A percentile compares a stretch with the other conserved stretches of the same genome.
These are phyloP conservation scores for Pythium brachiatum DNA, from an alignment of 352 stramenopile genomes.

Conservation along the genomic window DNA sequence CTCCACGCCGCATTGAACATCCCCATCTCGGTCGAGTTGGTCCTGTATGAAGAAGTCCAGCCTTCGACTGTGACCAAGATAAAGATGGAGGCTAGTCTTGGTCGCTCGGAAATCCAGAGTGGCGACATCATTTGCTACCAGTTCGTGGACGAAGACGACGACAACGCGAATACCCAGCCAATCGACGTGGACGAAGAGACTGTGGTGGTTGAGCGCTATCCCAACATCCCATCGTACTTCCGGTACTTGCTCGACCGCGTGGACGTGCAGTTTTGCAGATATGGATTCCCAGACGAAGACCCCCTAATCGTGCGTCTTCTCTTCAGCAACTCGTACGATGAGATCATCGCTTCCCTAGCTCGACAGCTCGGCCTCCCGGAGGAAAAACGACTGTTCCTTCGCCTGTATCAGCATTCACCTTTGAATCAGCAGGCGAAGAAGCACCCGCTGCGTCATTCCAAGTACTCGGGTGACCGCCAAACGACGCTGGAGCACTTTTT, in stretches of 20 bases:
- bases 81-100: slow-evolving; percentile 43
- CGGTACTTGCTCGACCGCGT: slow-evolving; percentile 80
- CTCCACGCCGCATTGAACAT: slow-evolving; percentile 59
- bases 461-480: slow-evolving; percentile 50
- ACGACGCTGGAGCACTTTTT: slow-evolving; percentile 74
- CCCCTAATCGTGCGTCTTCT: slow-evolving; percentile 52
- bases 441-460: slow-evolving; percentile 58
- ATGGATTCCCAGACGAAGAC: slow-evolving; percentile 44
- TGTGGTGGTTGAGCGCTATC: slow-evolving; percentile 42
- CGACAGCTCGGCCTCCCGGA: slow-evolving; percentile 37
- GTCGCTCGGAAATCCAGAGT: slow-evolving; percentile 64
- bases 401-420: slow-evolving; percentile 82
- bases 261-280: slow-evolving; percentile 67
- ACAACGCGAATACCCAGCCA: background rate
- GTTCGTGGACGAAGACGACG: slow-evolving; percentile 42
- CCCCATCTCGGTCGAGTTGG: slow-evolving; percentile 42
- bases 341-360: slow-evolving; percentile 64
- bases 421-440: slow-evolving; percentile 65
- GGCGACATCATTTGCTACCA: slow-evolving; percentile 87
- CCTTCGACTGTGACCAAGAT: slow-evolving; percentile 57
- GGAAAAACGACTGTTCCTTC: slow-evolving; percentile 52
- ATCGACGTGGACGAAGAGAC: background rate
- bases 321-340: slow-evolving; percentile 71
- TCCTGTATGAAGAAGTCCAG: slow-evolving; percentile 80
- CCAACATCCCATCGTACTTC: slow-evolving; percentile 76